Evolutionary conservation across 2,329 filamentous ascomycete genomes (phyloP).

Genomic region (Ambrosiella xylebori): DNA sequence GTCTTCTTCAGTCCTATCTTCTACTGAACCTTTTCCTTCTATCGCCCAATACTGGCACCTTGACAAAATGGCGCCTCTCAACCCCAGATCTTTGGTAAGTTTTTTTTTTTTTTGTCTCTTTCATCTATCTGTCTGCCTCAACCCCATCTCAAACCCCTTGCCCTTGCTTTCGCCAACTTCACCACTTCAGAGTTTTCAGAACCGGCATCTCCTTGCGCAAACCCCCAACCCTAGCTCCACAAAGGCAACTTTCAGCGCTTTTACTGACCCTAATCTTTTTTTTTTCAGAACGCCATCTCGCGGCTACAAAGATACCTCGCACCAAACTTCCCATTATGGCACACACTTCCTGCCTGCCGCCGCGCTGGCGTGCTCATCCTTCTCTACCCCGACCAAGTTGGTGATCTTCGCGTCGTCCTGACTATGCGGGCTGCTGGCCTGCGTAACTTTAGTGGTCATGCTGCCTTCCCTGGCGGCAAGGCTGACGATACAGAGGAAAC

Average conservation of each 20-base stretch:
- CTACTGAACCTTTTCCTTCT: not conserved
- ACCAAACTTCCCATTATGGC: conserved; percentile 44
- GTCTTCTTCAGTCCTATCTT: not conserved
- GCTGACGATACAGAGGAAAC: conserved; percentile 40
- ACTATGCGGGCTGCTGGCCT: conserved; percentile 49
- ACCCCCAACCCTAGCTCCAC: not conserved
- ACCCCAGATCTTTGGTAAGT: conserved; percentile 36
- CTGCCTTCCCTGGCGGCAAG: conserved; percentile 69
- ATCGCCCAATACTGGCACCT: conserved; percentile 34
- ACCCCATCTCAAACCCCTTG: not conserved
- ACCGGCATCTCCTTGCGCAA: not conserved
- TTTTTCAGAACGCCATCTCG: conserved; percentile 36
- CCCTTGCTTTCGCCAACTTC: not conserved
- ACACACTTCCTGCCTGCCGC: conserved; percentile 41
- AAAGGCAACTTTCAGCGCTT: not conserved
- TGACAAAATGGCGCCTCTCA: conserved; percentile 39
- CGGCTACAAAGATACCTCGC: conserved; percentile 43
- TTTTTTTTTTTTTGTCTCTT: not conserved
- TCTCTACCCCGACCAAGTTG: conserved; percentile 67
- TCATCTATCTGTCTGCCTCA: not conserved
- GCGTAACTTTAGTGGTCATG: conserved; percentile 63
- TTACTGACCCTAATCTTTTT: not conserved
- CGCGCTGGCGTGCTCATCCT: conserved; percentile 78
- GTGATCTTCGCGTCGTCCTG: conserved; percentile 57
- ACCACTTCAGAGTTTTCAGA: not conserved